phyloP scores from a whole-genome alignment of 768 basidiomycete species.

The Sporobolomyces pararoseus region DNA sequence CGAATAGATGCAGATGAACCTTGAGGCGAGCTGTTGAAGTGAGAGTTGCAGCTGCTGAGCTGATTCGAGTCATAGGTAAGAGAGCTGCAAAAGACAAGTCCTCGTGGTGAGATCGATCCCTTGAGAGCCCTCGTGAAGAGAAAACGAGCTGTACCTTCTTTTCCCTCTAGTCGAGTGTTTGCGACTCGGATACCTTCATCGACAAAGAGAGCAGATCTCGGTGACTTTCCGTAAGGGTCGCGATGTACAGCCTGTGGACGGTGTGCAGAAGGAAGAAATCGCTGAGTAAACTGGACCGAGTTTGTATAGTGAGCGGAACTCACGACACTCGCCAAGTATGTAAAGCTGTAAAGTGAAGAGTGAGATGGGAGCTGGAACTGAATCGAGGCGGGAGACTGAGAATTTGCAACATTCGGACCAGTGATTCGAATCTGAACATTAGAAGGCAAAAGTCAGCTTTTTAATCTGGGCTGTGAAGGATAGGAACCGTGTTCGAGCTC shows the following conservation, averaged over 20 bases:
- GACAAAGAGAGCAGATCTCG: constrained; percentile 17
- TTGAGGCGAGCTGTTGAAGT: background rate
- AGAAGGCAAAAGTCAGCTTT: too few species aligned
- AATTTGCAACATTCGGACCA: background rate
- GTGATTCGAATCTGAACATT: background rate
- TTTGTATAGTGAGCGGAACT: too few species aligned
- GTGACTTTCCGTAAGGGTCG: constrained; percentile 15
- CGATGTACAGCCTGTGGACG: constrained; percentile 7
- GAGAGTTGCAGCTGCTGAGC: background rate
- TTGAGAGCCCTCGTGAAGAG: background rate
- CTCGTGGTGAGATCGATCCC: background rate
- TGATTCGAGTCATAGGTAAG: background rate
- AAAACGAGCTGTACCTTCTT: background rate
- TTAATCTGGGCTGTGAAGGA: too few species aligned
- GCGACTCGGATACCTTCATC: background rate
- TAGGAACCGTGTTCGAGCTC: background rate
- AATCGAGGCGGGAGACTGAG: background rate
- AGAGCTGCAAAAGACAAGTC: background rate
- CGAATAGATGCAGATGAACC: background rate
- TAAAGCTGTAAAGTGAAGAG: constrained; percentile 14
- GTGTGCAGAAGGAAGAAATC: background rate
- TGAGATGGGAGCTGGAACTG: background rate
- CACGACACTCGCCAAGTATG: constrained; percentile 16
- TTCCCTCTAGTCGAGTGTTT: background rate
- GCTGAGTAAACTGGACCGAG: too few species aligned